Evolutionary conservation across 169 alveolate species (phyloP).

Genomic region (Neospora caninum): DNA sequence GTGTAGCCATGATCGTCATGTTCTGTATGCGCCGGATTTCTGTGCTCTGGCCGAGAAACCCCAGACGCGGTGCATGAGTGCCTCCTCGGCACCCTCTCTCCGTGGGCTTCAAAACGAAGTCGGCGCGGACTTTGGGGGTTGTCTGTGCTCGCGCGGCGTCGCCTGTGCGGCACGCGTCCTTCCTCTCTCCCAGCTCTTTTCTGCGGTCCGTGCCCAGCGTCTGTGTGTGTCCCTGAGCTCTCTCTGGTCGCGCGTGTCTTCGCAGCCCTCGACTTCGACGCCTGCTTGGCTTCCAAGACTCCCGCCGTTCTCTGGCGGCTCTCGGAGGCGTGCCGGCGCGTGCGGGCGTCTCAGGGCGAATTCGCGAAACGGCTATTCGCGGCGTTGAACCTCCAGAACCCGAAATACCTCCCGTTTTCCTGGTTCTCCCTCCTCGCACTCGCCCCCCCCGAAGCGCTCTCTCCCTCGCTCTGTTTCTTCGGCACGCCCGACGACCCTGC

Average conservation of each 20-base stretch:
- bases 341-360: background rate
- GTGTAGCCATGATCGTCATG: too few species aligned
- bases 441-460: background rate
- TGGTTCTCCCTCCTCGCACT: slow-evolving; percentile 42
- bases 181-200: background rate
- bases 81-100: too few species aligned
- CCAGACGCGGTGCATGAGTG: too few species aligned
- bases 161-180: too few species aligned
- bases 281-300: background rate
- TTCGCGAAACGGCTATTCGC: slow-evolving; percentile 36
- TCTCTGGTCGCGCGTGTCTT: background rate
- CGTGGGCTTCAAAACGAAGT: too few species aligned
- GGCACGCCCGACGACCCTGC: background rate
- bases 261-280: slow-evolving; percentile 46
- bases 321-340: slow-evolving; percentile 59
- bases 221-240: background rate
- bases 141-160: too few species aligned
- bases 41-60: too few species aligned
- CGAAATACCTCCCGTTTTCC: background rate
- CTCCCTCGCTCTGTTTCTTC: background rate
- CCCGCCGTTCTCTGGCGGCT: slow-evolving; percentile 59
- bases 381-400: slow-evolving; percentile 17
- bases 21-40: too few species aligned
- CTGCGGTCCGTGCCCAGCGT: background rate
- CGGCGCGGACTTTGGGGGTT: too few species aligned